phyloP scores from a whole-genome alignment of 495 filamentous ascomycete species.

The Trichoderma gamsii region DNA sequence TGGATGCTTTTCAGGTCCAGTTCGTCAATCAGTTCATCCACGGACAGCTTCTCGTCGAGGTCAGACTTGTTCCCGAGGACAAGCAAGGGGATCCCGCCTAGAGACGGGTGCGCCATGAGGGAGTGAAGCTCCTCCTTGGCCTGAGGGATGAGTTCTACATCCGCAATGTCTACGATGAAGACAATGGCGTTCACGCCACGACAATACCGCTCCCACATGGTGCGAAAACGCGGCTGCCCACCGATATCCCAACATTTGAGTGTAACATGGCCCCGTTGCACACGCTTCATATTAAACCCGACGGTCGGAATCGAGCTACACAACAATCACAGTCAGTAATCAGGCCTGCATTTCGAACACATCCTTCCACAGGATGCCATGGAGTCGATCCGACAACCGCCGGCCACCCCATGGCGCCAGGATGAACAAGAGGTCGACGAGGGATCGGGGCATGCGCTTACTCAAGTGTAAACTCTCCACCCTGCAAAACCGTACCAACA shows the following conservation, averaged over 20 bases:
- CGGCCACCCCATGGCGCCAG: constrained; percentile 9
- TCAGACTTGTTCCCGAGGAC: constrained; percentile 98
- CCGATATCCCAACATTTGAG: constrained; percentile 99
- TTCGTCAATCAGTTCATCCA: constrained; percentile 90
- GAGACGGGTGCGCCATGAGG: constrained; percentile 74
- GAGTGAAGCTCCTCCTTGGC: constrained; percentile 89
- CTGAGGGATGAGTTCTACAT: constrained; percentile 69
- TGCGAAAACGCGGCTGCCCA: constrained; percentile 91
- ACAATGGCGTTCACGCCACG: constrained; percentile 96
- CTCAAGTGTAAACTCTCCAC: constrained; percentile 98
- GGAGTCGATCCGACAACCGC: not conserved
- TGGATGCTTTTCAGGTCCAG: constrained; percentile 86
- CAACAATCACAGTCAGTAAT: constrained; percentile 34
- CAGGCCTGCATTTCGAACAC: not conserved
- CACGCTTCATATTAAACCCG: constrained; percentile 97
- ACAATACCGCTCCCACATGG: constrained; percentile 99
- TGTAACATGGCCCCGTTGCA: constrained; percentile 97
- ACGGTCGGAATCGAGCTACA: constrained; percentile 94
- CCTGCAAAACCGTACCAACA: constrained; percentile 47
- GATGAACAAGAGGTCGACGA: constrained; percentile 8
- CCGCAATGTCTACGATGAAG: constrained; percentile 85
- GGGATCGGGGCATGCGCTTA: constrained; percentile 49
- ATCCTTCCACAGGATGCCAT: constrained; percentile 4
- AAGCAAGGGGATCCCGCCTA: constrained; percentile 88
- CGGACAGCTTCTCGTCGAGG: constrained; percentile 75